Conservation (phyloP, 1,139 yeast genomes). For the Kodamaea anthophila region DNA sequence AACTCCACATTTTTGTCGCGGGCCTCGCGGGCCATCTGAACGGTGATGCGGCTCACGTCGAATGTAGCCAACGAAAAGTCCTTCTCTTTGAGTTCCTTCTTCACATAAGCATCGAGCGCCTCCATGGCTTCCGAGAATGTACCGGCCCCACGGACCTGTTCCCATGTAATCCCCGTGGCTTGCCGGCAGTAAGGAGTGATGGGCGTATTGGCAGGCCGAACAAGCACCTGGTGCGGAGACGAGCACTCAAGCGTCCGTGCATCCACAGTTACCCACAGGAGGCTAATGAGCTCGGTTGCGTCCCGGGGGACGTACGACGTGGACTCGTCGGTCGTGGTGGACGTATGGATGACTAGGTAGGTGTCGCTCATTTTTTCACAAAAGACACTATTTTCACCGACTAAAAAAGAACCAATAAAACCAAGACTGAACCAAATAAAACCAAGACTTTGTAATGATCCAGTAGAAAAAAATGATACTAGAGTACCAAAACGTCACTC, state of each 20-base stretch:
- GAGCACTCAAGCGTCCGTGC: slow-evolving; percentile 30
- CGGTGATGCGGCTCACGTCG: slow-evolving; percentile 65
- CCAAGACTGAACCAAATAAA: too few species aligned
- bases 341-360: slow-evolving; percentile 56
- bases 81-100: slow-evolving; percentile 35
- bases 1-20: slow-evolving; percentile 66
- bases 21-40: slow-evolving; percentile 76
- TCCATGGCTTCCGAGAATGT: slow-evolving; percentile 57
- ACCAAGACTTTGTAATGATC: too few species aligned
- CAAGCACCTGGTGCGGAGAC: slow-evolving; percentile 38
- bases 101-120: slow-evolving; percentile 45
- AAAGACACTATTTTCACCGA: too few species aligned
- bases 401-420: too few species aligned
- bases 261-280: slow-evolving; percentile 56
- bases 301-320: slow-evolving; percentile 55
- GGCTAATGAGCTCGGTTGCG: slow-evolving; percentile 58
- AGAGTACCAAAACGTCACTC: too few species aligned
- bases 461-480: too few species aligned
- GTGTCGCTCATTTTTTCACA: slow-evolving; percentile 58
- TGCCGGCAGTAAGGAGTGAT: slow-evolving; percentile 57
- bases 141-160: slow-evolving; percentile 48
- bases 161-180: slow-evolving; percentile 55
- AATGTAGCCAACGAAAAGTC: slow-evolving; percentile 66
- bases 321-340: slow-evolving; percentile 67
- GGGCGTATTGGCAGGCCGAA: slow-evolving; percentile 64